phyloP scores from a whole-genome alignment of 1,284 basidiomycete genomes.

The Ceratobasidium sp. region DNA sequence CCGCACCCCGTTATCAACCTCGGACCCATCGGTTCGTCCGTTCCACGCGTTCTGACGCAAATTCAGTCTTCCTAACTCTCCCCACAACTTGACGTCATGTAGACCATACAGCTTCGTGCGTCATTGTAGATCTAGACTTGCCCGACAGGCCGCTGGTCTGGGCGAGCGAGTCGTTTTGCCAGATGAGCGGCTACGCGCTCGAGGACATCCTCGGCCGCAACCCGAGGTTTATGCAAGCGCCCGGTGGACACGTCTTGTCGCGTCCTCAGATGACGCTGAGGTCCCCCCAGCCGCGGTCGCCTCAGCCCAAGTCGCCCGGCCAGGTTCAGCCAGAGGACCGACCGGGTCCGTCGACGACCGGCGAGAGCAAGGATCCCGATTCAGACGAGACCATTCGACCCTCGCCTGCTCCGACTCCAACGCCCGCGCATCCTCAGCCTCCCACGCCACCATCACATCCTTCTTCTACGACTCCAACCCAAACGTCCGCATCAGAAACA shows the following conservation, averaged over 20 bases:
- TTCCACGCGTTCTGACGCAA: not conserved
- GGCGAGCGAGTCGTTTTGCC: constrained; percentile 38
- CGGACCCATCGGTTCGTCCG: constrained; percentile 77
- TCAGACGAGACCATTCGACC: not conserved
- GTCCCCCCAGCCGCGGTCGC: not conserved
- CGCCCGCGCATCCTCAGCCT: not conserved
- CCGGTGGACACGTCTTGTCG: constrained; percentile 23
- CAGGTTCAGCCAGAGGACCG: not conserved
- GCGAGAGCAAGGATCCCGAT: not conserved
- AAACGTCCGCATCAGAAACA: too few species aligned
- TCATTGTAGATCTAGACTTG: constrained; percentile 40
- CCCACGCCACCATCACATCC: not conserved
- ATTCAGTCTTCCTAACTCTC: not conserved
- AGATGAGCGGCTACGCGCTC: constrained; percentile 36
- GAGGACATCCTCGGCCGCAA: constrained; percentile 40
- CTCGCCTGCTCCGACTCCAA: constrained; percentile 5
- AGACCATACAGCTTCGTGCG: constrained; percentile 39
- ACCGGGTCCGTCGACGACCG: not conserved
- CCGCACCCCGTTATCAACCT: constrained; percentile 81
- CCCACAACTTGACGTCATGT: constrained; percentile 2
- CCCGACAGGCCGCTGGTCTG: constrained; percentile 38
- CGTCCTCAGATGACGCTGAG: not conserved
- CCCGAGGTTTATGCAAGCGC: constrained; percentile 40
- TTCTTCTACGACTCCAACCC: not conserved
- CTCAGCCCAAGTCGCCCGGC: not conserved